A percentile compares a stretch with the other conserved stretches of the same genome.
Evolutionary conservation across 495 filamentous ascomycete species (phyloP).

Genomic region (Penicillium canariense): DNA sequence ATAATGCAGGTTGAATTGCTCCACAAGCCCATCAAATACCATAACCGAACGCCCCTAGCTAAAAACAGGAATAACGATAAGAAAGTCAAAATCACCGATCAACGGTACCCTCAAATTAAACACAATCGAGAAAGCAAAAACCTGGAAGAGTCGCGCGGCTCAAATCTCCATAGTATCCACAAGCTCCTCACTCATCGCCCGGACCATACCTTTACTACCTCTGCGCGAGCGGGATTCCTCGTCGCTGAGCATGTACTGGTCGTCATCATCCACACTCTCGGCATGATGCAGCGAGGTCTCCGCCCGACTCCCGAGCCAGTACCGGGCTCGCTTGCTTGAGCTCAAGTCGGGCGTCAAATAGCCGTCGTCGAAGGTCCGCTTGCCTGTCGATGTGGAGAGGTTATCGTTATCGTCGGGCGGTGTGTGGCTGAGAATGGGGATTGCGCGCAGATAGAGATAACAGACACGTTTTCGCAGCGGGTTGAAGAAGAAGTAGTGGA

Average conservation of each 20-base stretch:
- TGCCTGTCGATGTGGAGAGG: constrained; percentile 40
- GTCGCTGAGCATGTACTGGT: constrained; percentile 44
- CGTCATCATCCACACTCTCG: constrained; percentile 49
- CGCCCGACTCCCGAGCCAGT: constrained; percentile 73
- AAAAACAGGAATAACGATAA: constrained; percentile 4
- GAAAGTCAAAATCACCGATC: constrained; percentile 20
- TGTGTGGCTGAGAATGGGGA: constrained; percentile 76
- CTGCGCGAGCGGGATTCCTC: constrained; percentile 41
- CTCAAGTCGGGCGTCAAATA: constrained; percentile 51
- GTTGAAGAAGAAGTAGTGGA: constrained; percentile 98
- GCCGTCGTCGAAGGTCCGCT: constrained; percentile 49
- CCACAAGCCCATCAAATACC: constrained; percentile 18
- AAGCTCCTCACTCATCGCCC: constrained; percentile 73
- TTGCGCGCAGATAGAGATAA: constrained; percentile 84
- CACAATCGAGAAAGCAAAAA: constrained; percentile 6
- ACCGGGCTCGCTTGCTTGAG: constrained; percentile 73
- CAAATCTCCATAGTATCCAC: constrained; percentile 66
- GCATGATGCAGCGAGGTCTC: constrained; percentile 30
- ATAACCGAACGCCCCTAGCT: constrained; percentile 26
- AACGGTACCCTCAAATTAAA: constrained; percentile 21
- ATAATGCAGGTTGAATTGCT: constrained; percentile 33
- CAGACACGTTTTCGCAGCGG: constrained; percentile 89
- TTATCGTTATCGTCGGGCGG: constrained; percentile 40
- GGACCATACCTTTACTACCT: constrained; percentile 50
- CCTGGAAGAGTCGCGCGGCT: constrained; percentile 7